Evolutionary conservation across 352 stramenopile genomes (phyloP), one percentile per base, ranked within the genome.

Genomic region (Phytophthora hybrid): DNA sequence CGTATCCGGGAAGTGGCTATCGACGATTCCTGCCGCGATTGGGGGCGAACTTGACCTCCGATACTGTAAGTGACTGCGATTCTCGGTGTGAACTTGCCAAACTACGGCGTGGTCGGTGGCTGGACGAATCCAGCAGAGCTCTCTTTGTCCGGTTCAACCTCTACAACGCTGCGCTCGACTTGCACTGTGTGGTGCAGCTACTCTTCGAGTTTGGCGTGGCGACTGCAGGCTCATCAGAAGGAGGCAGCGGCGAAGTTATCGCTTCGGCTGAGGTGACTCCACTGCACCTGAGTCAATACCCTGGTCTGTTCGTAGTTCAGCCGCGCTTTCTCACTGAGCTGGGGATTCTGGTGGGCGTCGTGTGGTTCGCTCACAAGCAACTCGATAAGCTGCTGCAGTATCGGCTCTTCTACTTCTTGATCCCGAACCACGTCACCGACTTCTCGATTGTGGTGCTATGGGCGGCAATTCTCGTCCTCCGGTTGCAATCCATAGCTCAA

Each of bases 61-160:
- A 41, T 32, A 37, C 18, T 14, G 39, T 26, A 8, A 11, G 31
- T 39, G 44, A 44, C 18, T 90, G 85, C 39, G 63, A 77, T 5
- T 68, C 82, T 5, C 68, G 69, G 5, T 92, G 84, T 53, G 66
- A 79, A 51, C 65, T 94, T 13, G 32, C 52, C 4, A 61, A 63
- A 55, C 74, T 93, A 13, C 73, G 69, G 13, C 46, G n/a, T n/a
- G 34, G 29, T 23, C 41, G 77, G 29, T 94, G 87, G 87, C 64
- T 94, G n/a, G 83, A 92, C 26, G 59, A 63, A 9, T 81, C 77
- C 1, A 84, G 66, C 29, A 73, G 85, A 9, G 77, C 81, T 32
- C 63, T 93, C 14, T 83, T 92, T 54, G 71, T 84, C 14, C 74
- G 83, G 49, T 93, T 91, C 66, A 94, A 91, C 44, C 44, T 93